These are phyloP conservation scores for Coemansia sp. DNA, from an alignment of 192 early-diverging fungal species.

Conservation along the genomic window DNA sequence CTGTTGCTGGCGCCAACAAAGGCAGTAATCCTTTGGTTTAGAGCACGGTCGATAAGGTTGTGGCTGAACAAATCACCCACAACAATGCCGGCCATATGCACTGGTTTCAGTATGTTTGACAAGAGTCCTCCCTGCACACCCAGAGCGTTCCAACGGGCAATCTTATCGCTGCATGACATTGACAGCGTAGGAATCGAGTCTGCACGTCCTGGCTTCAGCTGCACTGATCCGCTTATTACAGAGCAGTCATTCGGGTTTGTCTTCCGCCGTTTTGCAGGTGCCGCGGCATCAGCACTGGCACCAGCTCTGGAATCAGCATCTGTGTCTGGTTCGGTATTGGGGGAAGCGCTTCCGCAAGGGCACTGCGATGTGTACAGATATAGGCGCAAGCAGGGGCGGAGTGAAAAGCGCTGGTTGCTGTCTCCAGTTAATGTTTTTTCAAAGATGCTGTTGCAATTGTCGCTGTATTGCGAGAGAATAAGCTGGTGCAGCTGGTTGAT, in stretches of 20 bases:
- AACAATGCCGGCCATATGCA: constrained; percentile 66
- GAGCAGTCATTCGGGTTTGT: background rate
- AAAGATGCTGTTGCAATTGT: background rate
- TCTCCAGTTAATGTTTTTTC: background rate
- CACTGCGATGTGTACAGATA: constrained; percentile 48
- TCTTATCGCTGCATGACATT: constrained; percentile 81
- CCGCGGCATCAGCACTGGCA: background rate
- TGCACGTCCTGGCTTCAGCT: constrained; percentile 47
- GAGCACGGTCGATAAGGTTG: constrained; percentile 63
- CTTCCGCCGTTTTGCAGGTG: constrained; percentile 18
- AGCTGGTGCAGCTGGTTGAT: constrained; percentile 12
- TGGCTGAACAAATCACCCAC: constrained; percentile 72
- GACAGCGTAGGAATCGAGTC: constrained; percentile 49
- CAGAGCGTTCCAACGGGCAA: constrained; percentile 83
- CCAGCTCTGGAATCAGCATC: background rate
- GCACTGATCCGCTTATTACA: constrained; percentile 20
- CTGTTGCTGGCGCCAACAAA: constrained; percentile 10
- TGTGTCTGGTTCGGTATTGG: background rate
- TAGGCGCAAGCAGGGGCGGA: constrained; percentile 1
- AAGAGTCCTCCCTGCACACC: constrained; percentile 77
- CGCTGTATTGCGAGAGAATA: background rate
- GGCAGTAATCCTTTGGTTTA: constrained; percentile 55
- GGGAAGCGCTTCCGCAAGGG: constrained; percentile 38
- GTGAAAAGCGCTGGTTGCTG: constrained; percentile 4
- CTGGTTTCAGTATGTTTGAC: constrained; percentile 60